Base-by-base conservation (phyloP, 106 monocot species). In the Apostasia ramifera region DNA sequence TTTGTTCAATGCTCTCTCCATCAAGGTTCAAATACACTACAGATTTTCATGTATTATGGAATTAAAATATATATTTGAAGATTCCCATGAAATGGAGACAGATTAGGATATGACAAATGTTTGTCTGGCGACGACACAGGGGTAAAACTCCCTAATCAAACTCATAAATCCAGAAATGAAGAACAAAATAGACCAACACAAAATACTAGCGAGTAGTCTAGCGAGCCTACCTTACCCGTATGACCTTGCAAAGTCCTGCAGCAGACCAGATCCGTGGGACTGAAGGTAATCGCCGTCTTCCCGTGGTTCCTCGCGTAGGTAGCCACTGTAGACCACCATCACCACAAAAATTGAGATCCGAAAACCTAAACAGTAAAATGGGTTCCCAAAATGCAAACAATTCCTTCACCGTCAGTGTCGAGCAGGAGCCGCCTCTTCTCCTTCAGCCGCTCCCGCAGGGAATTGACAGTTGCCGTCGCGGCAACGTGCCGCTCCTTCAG, bases 241-340 rank as follows among this genome's bases (percentile, higher is more conserved):
- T 95, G 91, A 3, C 94, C 94, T 78, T 88, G 88, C 43, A 95
- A 76, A 13, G 76, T 88, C 71, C 94, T 79, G 73, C 88, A 95
- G 79, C 94, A 95, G 13, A 95, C 88, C 70, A 95, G 88, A 88
- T 95, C 91, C 76, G 85, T 95, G 3, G 94, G 61, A 50, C 67
- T 61, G 44, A 95, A 95, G 80, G 58, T 84, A 53, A 95, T 74
- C 45, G 82, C 70, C 11, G 84, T 40, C 74, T 63, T 91, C 77
- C 91, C 88, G 7, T 86, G 91, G 66, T 44, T 72, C 62, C 47
- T 88, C 40, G 86, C 81, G 40, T 83, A 95, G 9, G 80, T 75
- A 46, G 87, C 81, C 10, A 95, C 94, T 95, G 58, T 68, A 79
- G 26, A 65, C 9, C 43, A 8, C 65, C 48, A 48, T 26, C 14